phyloP scores from a whole-genome alignment of 495 filamentous ascomycete species.

The Lepidopterella palustris region DNA sequence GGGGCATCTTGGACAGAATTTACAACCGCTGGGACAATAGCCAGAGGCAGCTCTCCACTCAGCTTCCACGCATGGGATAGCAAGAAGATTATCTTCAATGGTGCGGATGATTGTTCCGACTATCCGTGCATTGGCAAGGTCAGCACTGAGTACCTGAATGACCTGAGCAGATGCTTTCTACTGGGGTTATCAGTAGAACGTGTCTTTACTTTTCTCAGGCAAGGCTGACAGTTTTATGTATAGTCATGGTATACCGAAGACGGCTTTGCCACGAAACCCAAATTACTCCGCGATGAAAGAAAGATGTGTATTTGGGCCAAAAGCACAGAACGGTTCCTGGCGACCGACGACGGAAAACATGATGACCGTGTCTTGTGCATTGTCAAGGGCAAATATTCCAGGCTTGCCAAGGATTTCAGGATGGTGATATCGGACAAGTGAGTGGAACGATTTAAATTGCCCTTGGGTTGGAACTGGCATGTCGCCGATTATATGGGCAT shows the following conservation, averaged over 20 bases:
- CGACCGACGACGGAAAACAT: constrained; percentile 51
- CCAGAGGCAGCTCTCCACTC: constrained; percentile 45
- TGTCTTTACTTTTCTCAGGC: neutral
- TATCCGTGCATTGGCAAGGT: constrained; percentile 38
- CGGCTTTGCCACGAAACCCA: constrained; percentile 61
- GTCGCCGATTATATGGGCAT: neutral
- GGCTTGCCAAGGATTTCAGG: constrained; percentile 57
- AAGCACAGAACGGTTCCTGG: constrained; percentile 63
- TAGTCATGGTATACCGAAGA: constrained; percentile 72
- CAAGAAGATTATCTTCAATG: constrained; percentile 75
- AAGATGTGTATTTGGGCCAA: constrained; percentile 79
- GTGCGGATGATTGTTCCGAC: constrained; percentile 52
- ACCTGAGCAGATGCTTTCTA: neutral
- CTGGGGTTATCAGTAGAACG: neutral
- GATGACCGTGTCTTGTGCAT: constrained; percentile 72
- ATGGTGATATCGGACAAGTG: constrained; percentile 64
- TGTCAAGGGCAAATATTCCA: constrained; percentile 58
- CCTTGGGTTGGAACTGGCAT: neutral
- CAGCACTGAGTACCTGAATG: constrained; percentile 3
- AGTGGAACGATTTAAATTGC: constrained; percentile 18
- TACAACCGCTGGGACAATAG: constrained; percentile 46
- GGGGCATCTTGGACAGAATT: constrained; percentile 77
- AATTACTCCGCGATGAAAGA: constrained; percentile 56
- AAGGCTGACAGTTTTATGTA: constrained; percentile 10
- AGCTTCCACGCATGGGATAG: constrained; percentile 75